A percentile compares a stretch with the other conserved stretches of the same genome.
These are phyloP conservation scores for Candida sanyaensis DNA, from an alignment of 1,139 yeast species.

Conservation along the genomic window DNA sequence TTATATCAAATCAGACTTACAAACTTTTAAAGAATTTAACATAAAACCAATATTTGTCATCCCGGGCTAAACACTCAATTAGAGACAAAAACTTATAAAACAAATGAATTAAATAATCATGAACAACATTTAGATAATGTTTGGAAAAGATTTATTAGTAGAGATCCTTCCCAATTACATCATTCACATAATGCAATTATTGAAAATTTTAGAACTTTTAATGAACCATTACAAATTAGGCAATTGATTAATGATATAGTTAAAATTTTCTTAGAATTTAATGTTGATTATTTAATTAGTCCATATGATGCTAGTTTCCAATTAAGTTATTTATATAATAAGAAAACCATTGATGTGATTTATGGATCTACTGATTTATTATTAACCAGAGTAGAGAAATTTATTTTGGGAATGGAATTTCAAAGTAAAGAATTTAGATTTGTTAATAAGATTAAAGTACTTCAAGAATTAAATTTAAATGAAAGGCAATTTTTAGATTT, in stretches of 20 bases:
- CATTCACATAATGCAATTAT: slow-evolving; percentile 26
- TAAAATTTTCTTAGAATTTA: slow-evolving; percentile 55
- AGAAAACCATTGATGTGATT: slow-evolving; percentile 65
- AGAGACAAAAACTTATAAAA: slow-evolving; percentile 26
- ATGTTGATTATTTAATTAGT: slow-evolving; percentile 70
- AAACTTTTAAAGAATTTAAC: slow-evolving; percentile 57
- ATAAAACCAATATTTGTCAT: slow-evolving; percentile 79
- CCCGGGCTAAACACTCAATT: slow-evolving; percentile 53
- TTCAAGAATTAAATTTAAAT: slow-evolving; percentile 59
- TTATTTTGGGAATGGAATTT: slow-evolving; percentile 73
- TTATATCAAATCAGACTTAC: slow-evolving; percentile 63
- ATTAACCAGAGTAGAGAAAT: slow-evolving; percentile 64
- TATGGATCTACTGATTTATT: slow-evolving; percentile 85
- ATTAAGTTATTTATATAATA: slow-evolving; percentile 65
- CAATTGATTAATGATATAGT: slow-evolving; percentile 59
- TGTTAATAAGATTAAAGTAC: slow-evolving; percentile 59
- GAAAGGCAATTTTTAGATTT: slow-evolving; percentile 75
- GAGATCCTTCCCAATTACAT: slow-evolving; percentile 17
- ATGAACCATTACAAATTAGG: slow-evolving; percentile 48
- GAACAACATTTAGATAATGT: slow-evolving; percentile 49
- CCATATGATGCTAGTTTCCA: slow-evolving; percentile 88
- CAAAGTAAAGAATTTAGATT: slow-evolving; percentile 64
- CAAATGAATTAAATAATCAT: slow-evolving; percentile 43
- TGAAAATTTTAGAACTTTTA: slow-evolving; percentile 47
- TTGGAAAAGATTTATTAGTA: slow-evolving; percentile 44